Evolutionary conservation across 306 rosid genomes (phyloP), one percentile per base, ranked within the genome.

Genomic region (Urtica urens): DNA sequence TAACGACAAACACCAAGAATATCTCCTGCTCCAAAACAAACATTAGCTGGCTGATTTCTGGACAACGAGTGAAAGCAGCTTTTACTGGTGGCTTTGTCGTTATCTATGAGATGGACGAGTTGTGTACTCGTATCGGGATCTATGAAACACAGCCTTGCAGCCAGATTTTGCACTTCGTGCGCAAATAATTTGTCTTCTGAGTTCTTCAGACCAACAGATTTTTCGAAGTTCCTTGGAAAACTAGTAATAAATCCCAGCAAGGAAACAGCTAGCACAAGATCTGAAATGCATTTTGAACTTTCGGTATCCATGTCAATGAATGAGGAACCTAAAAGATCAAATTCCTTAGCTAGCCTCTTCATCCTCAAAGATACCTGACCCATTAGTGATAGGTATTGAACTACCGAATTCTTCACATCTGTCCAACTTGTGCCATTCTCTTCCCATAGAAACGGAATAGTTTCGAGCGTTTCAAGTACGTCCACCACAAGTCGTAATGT

Each of bases 231-330:
- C 44, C 43, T 23, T 71, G 79, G 37, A 65, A 68, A 76, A 43
- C 81, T 71, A 21, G 72, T 26, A 46, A 63, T 64, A 33, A 79
- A 73, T 29, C 88, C 85, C 62, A 83, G 63, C 44, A 83, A n/a
- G 1, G 85, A 79, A 63, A 70, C 63, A 58, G 67, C 60, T 15
- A 76, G 37, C 33, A 77, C 65, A 64, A 76, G 80, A 8, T 70
- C 65, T 7, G 80, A 63, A 50, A 74, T 67, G 40, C 65, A 46
- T 24, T 49, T 47, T 24, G 65, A 63, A 49, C 85, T 74, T 55
- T 63, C 62, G 9, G 35, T 39, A 49, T 79, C 94, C 26, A 77
- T 83, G 62, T 60, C 80, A 27, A 79, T 33, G 58, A 74, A 77
- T 51, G 86, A 60, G 10, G 59, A 40, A 20, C 55, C 47, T 31